A percentile compares a stretch with the other conserved stretches of the same genome.
Evolutionary conservation across 1,139 yeast species (phyloP).

Genomic region (Blastobotrys apis): DNA sequence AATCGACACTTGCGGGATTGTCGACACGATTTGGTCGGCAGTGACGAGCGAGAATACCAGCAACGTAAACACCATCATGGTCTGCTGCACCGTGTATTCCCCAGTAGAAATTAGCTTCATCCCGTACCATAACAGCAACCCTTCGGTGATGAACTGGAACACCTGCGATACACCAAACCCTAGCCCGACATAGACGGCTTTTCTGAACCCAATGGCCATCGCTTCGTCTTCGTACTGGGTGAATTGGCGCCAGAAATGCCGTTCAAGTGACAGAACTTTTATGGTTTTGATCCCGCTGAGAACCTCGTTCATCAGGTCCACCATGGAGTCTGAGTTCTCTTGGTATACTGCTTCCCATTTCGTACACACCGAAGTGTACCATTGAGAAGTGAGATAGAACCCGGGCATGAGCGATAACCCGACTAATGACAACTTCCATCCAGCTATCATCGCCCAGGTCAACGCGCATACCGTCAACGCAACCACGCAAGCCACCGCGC

Average conservation of each 20-base stretch:
- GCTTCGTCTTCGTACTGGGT: conserved; percentile 28
- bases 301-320: conserved; percentile 54
- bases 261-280: conserved; percentile 49
- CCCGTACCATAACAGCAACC: conserved; percentile 72
- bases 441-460: conserved; percentile 71
- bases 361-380: conserved; percentile 52
- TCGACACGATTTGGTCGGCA: conserved; percentile 54
- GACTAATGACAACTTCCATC: conserved; percentile 84
- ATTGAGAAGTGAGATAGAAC: conserved; percentile 47
- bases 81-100: conserved; percentile 51
- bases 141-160: conserved; percentile 58
- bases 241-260: conserved; percentile 44
- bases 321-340: conserved; percentile 49
- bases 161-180: conserved; percentile 59
- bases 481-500: conserved; percentile 42
- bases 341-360: conserved; percentile 58
- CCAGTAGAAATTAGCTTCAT: conserved; percentile 56
- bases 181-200: conserved; percentile 41
- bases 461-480: conserved; percentile 57
- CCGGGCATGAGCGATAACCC: conserved; percentile 72
- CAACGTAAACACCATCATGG: conserved; percentile 67
- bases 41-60: conserved; percentile 68
- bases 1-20: conserved; percentile 71
- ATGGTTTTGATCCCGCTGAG: conserved; percentile 62
- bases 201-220: conserved; percentile 26